phyloP scores from a whole-genome alignment of 2,329 filamentous ascomycete genomes.

The Proliferodiscus dingleyae region DNA sequence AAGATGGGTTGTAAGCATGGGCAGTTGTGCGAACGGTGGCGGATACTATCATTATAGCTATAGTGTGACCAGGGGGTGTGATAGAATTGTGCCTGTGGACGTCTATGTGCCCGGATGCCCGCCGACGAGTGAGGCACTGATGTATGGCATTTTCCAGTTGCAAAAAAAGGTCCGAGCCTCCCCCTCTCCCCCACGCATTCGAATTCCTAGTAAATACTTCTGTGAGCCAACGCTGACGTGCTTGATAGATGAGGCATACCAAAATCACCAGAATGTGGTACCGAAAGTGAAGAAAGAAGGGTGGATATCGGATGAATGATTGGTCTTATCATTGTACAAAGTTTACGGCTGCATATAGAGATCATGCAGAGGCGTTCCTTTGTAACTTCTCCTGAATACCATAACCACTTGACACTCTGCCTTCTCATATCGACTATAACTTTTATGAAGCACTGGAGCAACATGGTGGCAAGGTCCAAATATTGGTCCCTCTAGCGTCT shows the following conservation, averaged over 20 bases:
- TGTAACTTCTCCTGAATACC: conserved; percentile 11
- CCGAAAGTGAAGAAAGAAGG: conserved; percentile 41
- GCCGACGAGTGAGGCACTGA: conserved; percentile 56
- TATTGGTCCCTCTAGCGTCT: no score
- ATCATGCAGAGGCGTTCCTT: conserved; percentile 24
- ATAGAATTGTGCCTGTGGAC: conserved; percentile 73
- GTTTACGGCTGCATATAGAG: conserved; percentile 23
- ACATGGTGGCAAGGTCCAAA: no score
- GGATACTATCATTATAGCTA: conserved; percentile 88
- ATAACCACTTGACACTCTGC: conserved; percentile 1
- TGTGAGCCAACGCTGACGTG: conserved; percentile 4
- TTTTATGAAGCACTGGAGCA: no score
- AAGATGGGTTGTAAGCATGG: conserved; percentile 80
- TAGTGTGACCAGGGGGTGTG: conserved; percentile 68
- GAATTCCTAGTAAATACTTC: no score
- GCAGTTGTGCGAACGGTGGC: conserved; percentile 77
- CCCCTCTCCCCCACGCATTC: no score
- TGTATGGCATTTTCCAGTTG: conserved; percentile 66
- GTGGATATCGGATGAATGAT: not conserved
- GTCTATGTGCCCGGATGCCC: conserved; percentile 75
- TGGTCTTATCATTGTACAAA: conserved; percentile 24
- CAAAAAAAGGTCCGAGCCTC: conserved; percentile 81
- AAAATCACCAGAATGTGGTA: conserved; percentile 48
- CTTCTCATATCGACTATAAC: not conserved
- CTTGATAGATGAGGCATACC: conserved; percentile 34